Evolutionary conservation across 768 basidiomycete species (phyloP).

Genomic region (Amanita pseudoporphyria): DNA sequence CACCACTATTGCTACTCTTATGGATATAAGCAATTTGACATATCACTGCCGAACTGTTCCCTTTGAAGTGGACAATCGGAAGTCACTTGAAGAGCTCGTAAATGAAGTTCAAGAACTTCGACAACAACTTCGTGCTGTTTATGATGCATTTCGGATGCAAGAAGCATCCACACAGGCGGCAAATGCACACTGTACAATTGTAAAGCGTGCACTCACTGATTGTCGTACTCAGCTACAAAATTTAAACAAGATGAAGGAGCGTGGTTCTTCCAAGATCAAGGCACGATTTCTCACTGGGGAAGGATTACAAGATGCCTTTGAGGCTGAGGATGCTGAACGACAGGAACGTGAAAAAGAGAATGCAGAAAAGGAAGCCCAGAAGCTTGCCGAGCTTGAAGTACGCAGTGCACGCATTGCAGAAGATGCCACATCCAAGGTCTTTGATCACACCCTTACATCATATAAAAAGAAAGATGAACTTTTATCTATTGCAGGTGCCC

Average conservation of each 20-base stretch:
- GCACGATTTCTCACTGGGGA: constrained; percentile 5
- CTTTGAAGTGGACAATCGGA: neutral
- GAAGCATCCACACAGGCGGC: neutral
- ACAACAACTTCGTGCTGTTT: neutral
- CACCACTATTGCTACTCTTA: neutral
- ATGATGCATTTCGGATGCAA: neutral
- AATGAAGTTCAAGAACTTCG: neutral
- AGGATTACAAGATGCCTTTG: constrained; percentile 3
- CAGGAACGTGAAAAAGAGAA: neutral
- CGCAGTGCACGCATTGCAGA: constrained; percentile 4
- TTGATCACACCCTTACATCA: neutral
- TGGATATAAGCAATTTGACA: neutral
- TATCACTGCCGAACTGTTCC: neutral
- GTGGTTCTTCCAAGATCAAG: neutral
- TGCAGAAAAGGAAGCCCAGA: constrained; percentile 9
- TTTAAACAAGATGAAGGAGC: neutral
- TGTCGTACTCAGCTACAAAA: neutral
- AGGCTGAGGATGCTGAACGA: constrained; percentile 3
- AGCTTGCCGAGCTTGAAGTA: constrained; percentile 9
- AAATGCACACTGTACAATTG: neutral
- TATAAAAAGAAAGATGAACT: constrained; percentile 2
- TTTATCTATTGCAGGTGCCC: neutral
- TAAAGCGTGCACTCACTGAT: neutral
- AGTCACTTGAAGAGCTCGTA: neutral
- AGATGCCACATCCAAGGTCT: neutral